Evolutionary conservation across 2,329 filamentous ascomycete genomes (phyloP), one percentile per base, ranked within the genome.

Genomic region (Clarireedia sp.): DNA sequence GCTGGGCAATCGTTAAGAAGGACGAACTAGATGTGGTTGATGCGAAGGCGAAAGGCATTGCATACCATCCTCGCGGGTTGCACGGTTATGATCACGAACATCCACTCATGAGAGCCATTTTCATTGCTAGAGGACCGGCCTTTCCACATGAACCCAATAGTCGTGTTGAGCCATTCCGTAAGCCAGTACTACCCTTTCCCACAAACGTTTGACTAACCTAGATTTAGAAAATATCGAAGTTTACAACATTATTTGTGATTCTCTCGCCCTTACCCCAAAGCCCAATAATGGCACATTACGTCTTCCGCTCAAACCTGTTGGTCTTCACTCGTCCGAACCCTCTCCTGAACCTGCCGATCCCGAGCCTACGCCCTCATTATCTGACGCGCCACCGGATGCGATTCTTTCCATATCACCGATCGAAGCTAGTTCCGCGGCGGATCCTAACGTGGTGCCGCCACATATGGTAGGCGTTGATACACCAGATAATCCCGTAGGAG

Each of bases 81-180:
- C 94, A 99, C 67, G 94, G 94, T 1, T 99, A 97, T 68, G 94
- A 99, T 68, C 86, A 96, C 65, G 86, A 95, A 66, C 86, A 99
- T 68, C 91, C 92, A 0, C 76, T 99, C 45, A 99, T 99, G 94
- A 78, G 94, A 40, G 92, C 94, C 0, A 95, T 99, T 44, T 99
- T 99, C 65, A 78, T 97, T 48, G 94, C 94, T 1, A 78, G 89
- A 40, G 94, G 94, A 0, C 94, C 94, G 3, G 91, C 92, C 0
- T 99, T 99, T 67, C 89, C 90, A 0, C 91, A 96, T 64, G 74
- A 80, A 40, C 83, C 88, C 0, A 91, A 94, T 64, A 95, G 88
- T 69, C 81, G 84, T 60, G 72, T 97, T 33, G 82, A 88, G 33
- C 76, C 78, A 3, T 97, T 97, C 69, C 91, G 89, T 91, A 80